Evolutionary conservation across 139 green algal genomes (phyloP).

Genomic region (Asterochloris sp.): DNA sequence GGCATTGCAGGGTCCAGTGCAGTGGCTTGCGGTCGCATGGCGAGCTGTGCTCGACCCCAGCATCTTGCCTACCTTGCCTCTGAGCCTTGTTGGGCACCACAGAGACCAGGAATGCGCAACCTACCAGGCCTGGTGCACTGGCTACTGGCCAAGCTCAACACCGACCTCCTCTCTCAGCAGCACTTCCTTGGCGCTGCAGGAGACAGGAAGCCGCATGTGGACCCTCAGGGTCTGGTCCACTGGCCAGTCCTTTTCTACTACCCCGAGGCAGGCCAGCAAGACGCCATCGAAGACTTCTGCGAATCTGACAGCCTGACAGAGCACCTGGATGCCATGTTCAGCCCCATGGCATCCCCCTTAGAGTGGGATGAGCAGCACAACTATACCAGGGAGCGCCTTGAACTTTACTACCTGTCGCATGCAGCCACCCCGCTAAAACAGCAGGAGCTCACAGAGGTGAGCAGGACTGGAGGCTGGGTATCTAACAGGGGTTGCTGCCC

Average conservation of each 20-base stretch:
- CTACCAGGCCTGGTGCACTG: too few relatives aligned
- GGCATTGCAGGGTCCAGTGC: too few relatives aligned
- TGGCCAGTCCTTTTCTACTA: conserved; percentile 92
- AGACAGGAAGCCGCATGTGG: conserved; percentile 47
- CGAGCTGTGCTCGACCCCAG: too few relatives aligned
- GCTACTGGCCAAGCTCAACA: too few relatives aligned
- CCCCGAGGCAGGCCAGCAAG: conserved; percentile 73
- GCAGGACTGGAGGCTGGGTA: not conserved
- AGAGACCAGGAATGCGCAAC: too few relatives aligned
- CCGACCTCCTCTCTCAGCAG: not conserved
- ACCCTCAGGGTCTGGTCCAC: conserved; percentile 52
- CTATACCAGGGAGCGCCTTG: conserved; percentile 66
- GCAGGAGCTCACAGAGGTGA: conserved; percentile 49
- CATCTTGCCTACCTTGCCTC: too few relatives aligned
- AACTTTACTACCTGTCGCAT: conserved; percentile 85
- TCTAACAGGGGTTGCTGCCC: too few relatives aligned
- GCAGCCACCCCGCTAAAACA: conserved; percentile 38
- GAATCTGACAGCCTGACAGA: conserved; percentile 68
- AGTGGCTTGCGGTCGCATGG: too few relatives aligned
- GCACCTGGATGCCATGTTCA: conserved; percentile 80
- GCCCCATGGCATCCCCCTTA: conserved; percentile 61
- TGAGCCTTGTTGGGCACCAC: too few relatives aligned
- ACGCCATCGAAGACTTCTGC: conserved; percentile 75
- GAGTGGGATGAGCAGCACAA: conserved; percentile 67
- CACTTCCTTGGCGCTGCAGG: conserved; percentile 12